Evolutionary conservation across 768 basidiomycete genomes (phyloP), one percentile per base, ranked within the genome.

Genomic region (Serpula lacrymans): DNA sequence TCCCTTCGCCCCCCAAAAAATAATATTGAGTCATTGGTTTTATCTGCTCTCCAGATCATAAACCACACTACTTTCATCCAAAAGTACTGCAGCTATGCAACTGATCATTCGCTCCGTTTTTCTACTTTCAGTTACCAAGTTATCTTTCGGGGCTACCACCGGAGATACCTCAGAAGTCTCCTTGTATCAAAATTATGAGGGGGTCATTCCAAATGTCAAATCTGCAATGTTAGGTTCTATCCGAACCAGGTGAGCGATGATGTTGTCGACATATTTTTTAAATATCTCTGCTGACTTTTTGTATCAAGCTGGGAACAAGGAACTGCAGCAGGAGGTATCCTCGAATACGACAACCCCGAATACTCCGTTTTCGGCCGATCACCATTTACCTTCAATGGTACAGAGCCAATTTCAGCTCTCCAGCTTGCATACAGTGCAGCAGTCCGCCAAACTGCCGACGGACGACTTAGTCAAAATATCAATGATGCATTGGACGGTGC

Each of bases 301-400:
- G n/a, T 18, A n/a, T 24, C 23, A 27, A 60, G 58, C 30, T 60
- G 58, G 57, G 58, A 58, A 46, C 58, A 60, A 39, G 58, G 58
- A 25, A 60, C 58, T 13, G 58, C 58, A n/a, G 45, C 47, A 7
- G 49, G 38, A 3, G 51, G 47, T 12, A 43, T 59, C 12, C 40
- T 60, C 14, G 55, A 59, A 34, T 47, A 35, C 22, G 46, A 56
- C 34, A 44, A 57, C 23, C 42, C 53, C 32, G 50, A 58, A 29
- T 60, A 59, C 48, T 53, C 53, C 20, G 50, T 59, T 16, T 59
- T 58, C 34, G 54, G 39, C 13, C 9, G 29, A 23, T 37, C 18
- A 12, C 56, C 57, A 1, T 57, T 55, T 31, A 32, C 43, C 26
- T 37, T 22, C 10, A 27, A 46, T n/a, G 46, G 45, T 12, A 10